Evolutionary conservation across 768 basidiomycete genomes (phyloP).

Genomic region (Tulasnella sp.): DNA sequence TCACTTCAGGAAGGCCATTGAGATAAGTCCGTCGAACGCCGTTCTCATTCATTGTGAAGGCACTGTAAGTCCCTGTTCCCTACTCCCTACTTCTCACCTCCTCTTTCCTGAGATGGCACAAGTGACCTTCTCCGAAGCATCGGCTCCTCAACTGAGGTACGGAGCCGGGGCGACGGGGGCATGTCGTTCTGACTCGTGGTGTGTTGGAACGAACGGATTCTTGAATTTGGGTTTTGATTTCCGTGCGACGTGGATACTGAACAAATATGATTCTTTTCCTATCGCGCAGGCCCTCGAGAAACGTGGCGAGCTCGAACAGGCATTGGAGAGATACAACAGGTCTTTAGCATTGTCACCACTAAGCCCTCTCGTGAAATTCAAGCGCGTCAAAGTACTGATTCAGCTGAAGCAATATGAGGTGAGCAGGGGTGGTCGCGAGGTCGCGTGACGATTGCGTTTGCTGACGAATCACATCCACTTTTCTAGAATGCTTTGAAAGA

Average conservation of each 20-base stretch:
- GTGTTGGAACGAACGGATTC: constrained; percentile 5
- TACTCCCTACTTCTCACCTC: not conserved
- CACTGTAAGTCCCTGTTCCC: constrained; percentile 60
- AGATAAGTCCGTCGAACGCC: constrained; percentile 91
- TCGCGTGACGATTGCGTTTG: constrained; percentile 3
- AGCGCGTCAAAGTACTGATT: constrained; percentile 86
- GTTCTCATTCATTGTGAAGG: constrained; percentile 96
- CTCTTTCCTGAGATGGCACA: not conserved
- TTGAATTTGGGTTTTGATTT: constrained; percentile 25
- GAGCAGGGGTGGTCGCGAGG: constrained; percentile 37
- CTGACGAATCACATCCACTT: constrained; percentile 23
- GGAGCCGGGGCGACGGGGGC: constrained; percentile 1
- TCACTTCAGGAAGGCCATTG: constrained; percentile 87
- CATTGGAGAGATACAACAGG: constrained; percentile 73
- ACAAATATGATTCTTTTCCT: not conserved
- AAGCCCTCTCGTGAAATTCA: constrained; percentile 91
- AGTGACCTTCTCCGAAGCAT: constrained; percentile 4
- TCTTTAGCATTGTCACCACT: constrained; percentile 77
- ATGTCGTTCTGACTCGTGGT: constrained; percentile 24
- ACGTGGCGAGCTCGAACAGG: constrained; percentile 69
- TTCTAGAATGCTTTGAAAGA: constrained; percentile 73
- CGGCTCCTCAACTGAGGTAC: constrained; percentile 14
- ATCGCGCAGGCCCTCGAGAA: constrained; percentile 75
- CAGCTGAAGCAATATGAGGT: constrained; percentile 79
- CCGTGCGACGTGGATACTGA: constrained; percentile 11